Base-by-base conservation (phyloP, 805 yeast genomes). In the Metschnikowia lunata region DNA sequence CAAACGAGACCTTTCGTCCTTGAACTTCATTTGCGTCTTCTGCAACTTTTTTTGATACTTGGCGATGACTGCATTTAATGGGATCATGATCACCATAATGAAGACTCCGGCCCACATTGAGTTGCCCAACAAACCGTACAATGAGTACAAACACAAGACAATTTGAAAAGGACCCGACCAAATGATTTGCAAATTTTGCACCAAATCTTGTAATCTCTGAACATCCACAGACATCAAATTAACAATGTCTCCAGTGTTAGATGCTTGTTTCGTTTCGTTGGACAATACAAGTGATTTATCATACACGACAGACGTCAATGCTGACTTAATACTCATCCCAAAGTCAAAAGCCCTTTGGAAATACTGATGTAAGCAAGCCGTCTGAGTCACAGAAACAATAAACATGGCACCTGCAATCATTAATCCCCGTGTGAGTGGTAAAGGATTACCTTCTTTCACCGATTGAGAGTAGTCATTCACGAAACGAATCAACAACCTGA, bases 71-170 rank as follows among this genome's bases (percentile, higher is more conserved):
- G 88, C 82, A 59, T 90, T 89, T 39, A 88, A 58, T 6, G 97
- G 96, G 52, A 89, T 80, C 78, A 88, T 81, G 28, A 88, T 57
- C 3, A 82, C 59, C 79, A 90, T 80, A 46, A 91, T 80, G 29
- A 76, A 64, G 11, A 91, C 95, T 62, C 98, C 98, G 34, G 95
- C 84, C 96, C 97, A 88, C 95, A 90, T 89, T n/a, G 93, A 78
- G 47, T 82, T 79, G 31, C 97, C 97, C 45, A 90, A 64, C 36
- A 90, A 66, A 4, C 78, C 75, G 62, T 88, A 78, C 42, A 90
- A 71, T 1, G 93, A 83, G 36, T 75, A 63, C 49, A 90, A 72
- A 72, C 97, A 88, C 45, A 90, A 65, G 23, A 75, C 57, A 52
- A 90, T 80, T 66, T 90, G 96, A 66, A 89, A 85, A 1, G 97